Conservation (phyloP, 306 rosid genomes). For the Gleditsia sinensis region DNA sequence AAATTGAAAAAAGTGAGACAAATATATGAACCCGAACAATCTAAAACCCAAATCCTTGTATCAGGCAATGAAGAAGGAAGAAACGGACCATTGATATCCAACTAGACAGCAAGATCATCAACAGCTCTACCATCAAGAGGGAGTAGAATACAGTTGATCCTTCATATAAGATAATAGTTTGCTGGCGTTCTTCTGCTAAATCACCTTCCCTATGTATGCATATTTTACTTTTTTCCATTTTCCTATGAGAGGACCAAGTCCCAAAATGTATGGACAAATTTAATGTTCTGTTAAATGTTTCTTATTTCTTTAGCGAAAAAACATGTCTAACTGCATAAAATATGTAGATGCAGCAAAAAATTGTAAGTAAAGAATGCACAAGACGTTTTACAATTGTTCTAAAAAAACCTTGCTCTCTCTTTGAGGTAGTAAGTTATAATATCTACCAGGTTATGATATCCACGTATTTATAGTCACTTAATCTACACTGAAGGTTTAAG, state of each 20-base stretch:
- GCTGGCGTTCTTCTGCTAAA: neutral
- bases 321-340: conserved; percentile 1
- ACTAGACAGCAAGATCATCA: too few relatives aligned
- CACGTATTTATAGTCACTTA: neutral
- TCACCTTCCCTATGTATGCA: conserved; percentile 6
- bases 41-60: too few relatives aligned
- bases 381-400: neutral
- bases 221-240: neutral
- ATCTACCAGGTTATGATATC: neutral
- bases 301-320: neutral
- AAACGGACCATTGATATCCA: too few relatives aligned
- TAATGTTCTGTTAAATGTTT: neutral
- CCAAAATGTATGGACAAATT: conserved; percentile 7
- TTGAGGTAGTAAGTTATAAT: neutral
- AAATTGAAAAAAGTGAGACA: too few relatives aligned
- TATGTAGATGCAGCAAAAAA: neutral
- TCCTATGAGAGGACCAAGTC: neutral
- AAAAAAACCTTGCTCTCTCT: too few relatives aligned
- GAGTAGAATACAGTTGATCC: neutral
- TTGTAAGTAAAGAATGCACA: neutral
- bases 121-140: too few relatives aligned
- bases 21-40: too few relatives aligned
- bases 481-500: neutral
- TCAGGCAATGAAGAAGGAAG: too few relatives aligned
- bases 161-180: neutral